Evolutionary conservation across 2,329 filamentous ascomycete genomes (phyloP), one percentile per base, ranked within the genome.

Genomic region (Emergomyces orientalis): DNA sequence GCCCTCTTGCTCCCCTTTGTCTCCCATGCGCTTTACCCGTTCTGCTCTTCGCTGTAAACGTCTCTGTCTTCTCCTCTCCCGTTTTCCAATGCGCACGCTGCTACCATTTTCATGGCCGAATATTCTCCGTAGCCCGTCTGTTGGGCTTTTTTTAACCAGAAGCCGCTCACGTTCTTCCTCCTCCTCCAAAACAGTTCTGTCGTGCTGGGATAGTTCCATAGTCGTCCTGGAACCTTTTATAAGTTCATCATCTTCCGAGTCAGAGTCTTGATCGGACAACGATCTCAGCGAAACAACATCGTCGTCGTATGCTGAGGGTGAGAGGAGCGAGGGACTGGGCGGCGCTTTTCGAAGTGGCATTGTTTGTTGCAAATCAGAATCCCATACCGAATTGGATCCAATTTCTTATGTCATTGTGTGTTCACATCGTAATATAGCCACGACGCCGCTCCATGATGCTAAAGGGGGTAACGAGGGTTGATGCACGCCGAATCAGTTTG

Each of bases 181-280:
- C 67, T 91, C 88, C 68, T 89, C 81, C 68, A 93, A 76, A 0
- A 93, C 86, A 51, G 85, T 81, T 52, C 85, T 80, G 71, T 91
- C 88, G 74, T 88, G 85, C 43, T 84, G 83, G 45, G 85, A 83
- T 62, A 91, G 79, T 72, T 91, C 88, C 62, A 83, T 79, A 70
- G 86, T 89, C 66, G 86, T 89, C 57, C 88, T 83, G 41, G 86
- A 86, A 9, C 82, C 83, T 63, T 82, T 79, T 65, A 88, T 77
- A 61, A 89, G 80, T 69, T 89, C 80, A 72, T 91, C 87, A 73
- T 91, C 88, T 67, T 90, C 88, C 75, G 86, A 89, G 71, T 91
- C 88, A 63, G 85, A 88, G 71, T 90, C 88, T 72, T 90, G 87
- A 70, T 89, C 87, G 54, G 76, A 78, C 2, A 75, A 71, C 69